A percentile compares a stretch with the other conserved stretches of the same genome.
Conservation (phyloP, 352 stramenopile genomes). For the Phytophthora hybrid region DNA sequence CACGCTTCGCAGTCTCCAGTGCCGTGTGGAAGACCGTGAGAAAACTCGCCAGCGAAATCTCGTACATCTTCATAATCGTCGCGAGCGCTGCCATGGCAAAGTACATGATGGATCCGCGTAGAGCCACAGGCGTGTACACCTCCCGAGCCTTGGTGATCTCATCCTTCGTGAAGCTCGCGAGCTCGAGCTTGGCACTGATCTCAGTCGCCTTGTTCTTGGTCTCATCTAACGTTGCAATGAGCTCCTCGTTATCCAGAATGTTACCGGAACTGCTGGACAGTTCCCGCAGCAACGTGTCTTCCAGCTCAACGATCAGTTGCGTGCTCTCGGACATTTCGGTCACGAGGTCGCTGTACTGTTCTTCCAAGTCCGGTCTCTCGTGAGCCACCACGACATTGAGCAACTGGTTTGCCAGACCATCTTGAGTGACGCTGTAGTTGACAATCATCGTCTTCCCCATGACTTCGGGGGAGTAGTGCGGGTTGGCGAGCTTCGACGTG, state of each 20-base stretch:
- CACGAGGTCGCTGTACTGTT: constrained; percentile 94
- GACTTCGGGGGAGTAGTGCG: constrained; percentile 95
- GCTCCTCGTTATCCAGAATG: constrained; percentile 95
- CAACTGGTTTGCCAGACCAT: constrained; percentile 93
- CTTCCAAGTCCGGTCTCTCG: constrained; percentile 93
- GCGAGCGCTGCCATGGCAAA: constrained; percentile 93
- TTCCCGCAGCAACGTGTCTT: constrained; percentile 93
- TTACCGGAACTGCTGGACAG: constrained; percentile 92
- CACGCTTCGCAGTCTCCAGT: constrained; percentile 91
- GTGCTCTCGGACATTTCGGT: constrained; percentile 94
- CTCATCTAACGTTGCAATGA: constrained; percentile 95
- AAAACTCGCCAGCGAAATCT: constrained; percentile 95
- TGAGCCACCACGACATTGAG: constrained; percentile 95
- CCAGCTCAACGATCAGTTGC: constrained; percentile 92
- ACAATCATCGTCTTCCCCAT: constrained; percentile 98
- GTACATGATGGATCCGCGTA: constrained; percentile 95
- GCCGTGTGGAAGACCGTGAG: constrained; percentile 93
- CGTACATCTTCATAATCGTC: constrained; percentile 97
- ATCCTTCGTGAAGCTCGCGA: constrained; percentile 94
- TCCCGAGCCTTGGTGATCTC: constrained; percentile 93
- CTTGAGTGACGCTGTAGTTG: constrained; percentile 96
- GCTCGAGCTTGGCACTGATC: constrained; percentile 94
- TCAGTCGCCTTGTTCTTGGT: constrained; percentile 96
- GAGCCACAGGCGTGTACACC: constrained; percentile 93
- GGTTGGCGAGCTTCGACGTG: constrained; percentile 95